Percentiles rank a stretch among this genome's conserved stretches.
These are phyloP conservation scores for Aspergillus sp. DNA, from an alignment of 2,329 filamentous ascomycete genomes.

Conservation along the genomic window DNA sequence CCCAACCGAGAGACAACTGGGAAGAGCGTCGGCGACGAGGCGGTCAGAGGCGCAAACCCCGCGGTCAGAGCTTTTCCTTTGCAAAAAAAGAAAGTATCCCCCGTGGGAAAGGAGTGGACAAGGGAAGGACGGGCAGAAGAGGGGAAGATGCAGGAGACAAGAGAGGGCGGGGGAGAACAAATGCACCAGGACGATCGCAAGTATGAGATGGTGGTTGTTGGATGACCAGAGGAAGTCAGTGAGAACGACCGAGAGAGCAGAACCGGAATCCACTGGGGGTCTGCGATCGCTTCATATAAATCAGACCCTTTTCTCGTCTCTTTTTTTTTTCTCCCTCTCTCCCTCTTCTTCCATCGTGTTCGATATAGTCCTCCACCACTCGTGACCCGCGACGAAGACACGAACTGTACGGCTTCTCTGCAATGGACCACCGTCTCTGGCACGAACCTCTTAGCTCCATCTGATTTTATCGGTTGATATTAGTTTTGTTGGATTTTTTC, in stretches of 20 bases:
- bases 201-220: not conserved
- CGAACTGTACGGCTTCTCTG: not conserved
- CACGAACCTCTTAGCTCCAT: not conserved
- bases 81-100: not conserved
- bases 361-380: not conserved
- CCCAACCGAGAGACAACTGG: not conserved
- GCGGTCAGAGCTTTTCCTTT: not conserved
- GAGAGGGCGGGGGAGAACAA: not conserved
- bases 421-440: not conserved
- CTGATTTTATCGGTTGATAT: not conserved
- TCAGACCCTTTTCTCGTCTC: not conserved
- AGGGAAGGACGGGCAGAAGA: not conserved
- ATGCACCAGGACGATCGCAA: not conserved
- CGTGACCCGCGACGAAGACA: no score
- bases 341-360: not conserved
- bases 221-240: not conserved
- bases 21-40: not conserved
- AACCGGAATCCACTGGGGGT: not conserved
- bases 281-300: not conserved
- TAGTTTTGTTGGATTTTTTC: not conserved
- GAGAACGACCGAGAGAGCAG: constrained; percentile 5
- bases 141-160: not conserved
- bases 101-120: not conserved
- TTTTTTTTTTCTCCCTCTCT: not conserved
- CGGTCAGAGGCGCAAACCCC: not conserved